These are phyloP conservation scores for Thermochaetoides dissita DNA, from an alignment of 2,329 filamentous ascomycete species.

Conservation along the genomic window DNA sequence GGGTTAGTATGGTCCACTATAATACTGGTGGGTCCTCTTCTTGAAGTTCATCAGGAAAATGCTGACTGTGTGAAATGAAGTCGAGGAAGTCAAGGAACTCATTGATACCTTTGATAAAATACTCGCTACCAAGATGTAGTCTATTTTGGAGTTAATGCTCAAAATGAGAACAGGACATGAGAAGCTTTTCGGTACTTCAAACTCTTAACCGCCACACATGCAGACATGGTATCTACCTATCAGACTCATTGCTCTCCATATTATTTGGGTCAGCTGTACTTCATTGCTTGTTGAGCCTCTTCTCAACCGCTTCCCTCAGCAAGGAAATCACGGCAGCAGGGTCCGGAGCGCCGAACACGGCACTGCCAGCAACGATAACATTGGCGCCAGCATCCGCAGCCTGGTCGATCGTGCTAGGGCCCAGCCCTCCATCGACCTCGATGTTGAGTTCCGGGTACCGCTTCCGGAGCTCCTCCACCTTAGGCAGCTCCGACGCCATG, in stretches of 20 bases:
- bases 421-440: conserved; percentile 84
- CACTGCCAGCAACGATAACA: conserved; percentile 92
- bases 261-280: too few relatives aligned
- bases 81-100: conserved; percentile 41
- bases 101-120: conserved; percentile 38
- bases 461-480: conserved; percentile 70
- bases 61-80: conserved; percentile 19
- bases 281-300: conserved; percentile 29
- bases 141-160: background rate
- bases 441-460: conserved; percentile 89
- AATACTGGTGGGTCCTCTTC: conserved; percentile 39
- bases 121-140: conserved; percentile 18
- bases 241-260: background rate
- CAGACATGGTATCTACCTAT: conserved; percentile 2
- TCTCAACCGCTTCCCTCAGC: conserved; percentile 66
- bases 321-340: conserved; percentile 75
- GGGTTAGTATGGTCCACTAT: conserved; percentile 53
- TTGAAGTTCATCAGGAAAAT: background rate
- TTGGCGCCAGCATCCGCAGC: conserved; percentile 93
- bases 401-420: conserved; percentile 77
- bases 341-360: conserved; percentile 85
- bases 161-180: background rate
- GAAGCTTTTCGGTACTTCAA: background rate
- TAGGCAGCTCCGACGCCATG: conserved; percentile 90
- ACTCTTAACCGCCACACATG: background rate